Conservation (phyloP, 2,329 filamentous ascomycete genomes). For the Microdochium trichocladiopsis region DNA sequence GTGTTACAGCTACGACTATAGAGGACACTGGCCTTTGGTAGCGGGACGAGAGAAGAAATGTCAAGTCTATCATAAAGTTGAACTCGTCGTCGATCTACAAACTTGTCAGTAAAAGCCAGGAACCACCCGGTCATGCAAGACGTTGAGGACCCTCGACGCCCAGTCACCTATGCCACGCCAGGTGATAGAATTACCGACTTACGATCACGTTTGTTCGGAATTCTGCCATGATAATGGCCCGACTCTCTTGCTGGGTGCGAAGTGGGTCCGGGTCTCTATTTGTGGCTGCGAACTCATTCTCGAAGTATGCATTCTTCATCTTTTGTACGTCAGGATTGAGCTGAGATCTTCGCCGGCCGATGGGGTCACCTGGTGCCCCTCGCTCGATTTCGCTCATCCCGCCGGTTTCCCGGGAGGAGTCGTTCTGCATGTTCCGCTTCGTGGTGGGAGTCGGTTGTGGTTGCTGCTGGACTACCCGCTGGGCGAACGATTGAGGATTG, state of each 20-base stretch:
- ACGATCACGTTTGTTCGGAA: constrained; percentile 59
- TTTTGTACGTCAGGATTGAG: constrained; percentile 22
- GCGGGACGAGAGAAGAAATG: constrained; percentile 63
- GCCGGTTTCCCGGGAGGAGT: constrained; percentile 13
- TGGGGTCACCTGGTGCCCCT: constrained; percentile 28
- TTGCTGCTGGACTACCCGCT: constrained; percentile 16
- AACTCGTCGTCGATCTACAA: constrained; percentile 66
- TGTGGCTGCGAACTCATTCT: constrained; percentile 32
- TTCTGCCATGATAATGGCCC: constrained; percentile 56
- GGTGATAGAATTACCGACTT: constrained; percentile 15
- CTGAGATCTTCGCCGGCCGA: constrained; percentile 20
- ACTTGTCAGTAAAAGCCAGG: neutral
- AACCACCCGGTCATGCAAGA: neutral
- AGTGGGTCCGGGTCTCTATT: constrained; percentile 22
- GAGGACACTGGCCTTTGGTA: constrained; percentile 69
- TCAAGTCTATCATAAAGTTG: constrained; percentile 66
- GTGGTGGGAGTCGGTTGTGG: constrained; percentile 10
- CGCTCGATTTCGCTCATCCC: constrained; percentile 31
- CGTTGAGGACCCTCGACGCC: too few relatives aligned
- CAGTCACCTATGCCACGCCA: neutral
- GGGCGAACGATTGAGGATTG: constrained; percentile 18
- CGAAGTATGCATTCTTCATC: constrained; percentile 36
- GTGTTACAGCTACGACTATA: constrained; percentile 69
- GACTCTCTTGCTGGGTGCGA: constrained; percentile 40
- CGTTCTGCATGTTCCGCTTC: constrained; percentile 25